These are phyloP conservation scores for Tilletia caries DNA, from an alignment of 1,284 basidiomycete genomes.

Conservation along the genomic window DNA sequence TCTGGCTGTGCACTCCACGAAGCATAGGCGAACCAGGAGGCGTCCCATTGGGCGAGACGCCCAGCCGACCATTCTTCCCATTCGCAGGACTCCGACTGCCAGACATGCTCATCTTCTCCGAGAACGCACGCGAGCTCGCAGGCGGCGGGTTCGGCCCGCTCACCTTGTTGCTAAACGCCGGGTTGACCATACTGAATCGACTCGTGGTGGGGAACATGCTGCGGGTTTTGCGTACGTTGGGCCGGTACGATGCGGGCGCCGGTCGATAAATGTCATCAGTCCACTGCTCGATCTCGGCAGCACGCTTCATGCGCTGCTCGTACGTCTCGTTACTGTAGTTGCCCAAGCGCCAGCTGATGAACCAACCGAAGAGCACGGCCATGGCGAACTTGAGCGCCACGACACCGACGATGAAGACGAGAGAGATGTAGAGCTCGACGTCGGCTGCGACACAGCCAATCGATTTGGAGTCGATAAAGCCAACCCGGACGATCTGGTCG, in stretches of 20 bases:
- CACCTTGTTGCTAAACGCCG: slow-evolving; percentile 19
- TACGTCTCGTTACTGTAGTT: slow-evolving; percentile 91
- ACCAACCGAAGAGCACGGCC: slow-evolving; percentile 97
- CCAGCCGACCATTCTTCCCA: slow-evolving; percentile 25
- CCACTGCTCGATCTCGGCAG: slow-evolving; percentile 91
- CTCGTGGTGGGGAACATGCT: slow-evolving; percentile 66
- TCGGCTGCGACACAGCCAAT: slow-evolving; percentile 94
- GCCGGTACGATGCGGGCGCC: slow-evolving; percentile 84
- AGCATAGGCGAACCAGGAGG: slow-evolving; percentile 74
- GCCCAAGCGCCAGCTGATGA: slow-evolving; percentile 88
- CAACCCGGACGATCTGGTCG: slow-evolving; percentile 78
- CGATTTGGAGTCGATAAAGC: slow-evolving; percentile 87
- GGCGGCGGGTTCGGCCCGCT: slow-evolving; percentile 20
- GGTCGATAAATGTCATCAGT: slow-evolving; percentile 91
- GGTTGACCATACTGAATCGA: slow-evolving; percentile 57
- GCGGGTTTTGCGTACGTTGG: slow-evolving; percentile 68
- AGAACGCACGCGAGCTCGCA: slow-evolving; percentile 8
- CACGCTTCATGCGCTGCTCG: slow-evolving; percentile 85
- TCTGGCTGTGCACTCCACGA: slow-evolving; percentile 74
- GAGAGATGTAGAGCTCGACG: slow-evolving; percentile 88
- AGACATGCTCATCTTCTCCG: slow-evolving; percentile 16
- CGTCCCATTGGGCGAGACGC: slow-evolving; percentile 55
- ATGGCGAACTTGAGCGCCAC: slow-evolving; percentile 91
- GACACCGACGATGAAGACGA: slow-evolving; percentile 95
- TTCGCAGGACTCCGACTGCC: slow-evolving; percentile 16